A percentile compares a stretch with the other conserved stretches of the same genome.
phyloP scores from a whole-genome alignment of 768 basidiomycete species.

The Leccinum incarnatum region DNA sequence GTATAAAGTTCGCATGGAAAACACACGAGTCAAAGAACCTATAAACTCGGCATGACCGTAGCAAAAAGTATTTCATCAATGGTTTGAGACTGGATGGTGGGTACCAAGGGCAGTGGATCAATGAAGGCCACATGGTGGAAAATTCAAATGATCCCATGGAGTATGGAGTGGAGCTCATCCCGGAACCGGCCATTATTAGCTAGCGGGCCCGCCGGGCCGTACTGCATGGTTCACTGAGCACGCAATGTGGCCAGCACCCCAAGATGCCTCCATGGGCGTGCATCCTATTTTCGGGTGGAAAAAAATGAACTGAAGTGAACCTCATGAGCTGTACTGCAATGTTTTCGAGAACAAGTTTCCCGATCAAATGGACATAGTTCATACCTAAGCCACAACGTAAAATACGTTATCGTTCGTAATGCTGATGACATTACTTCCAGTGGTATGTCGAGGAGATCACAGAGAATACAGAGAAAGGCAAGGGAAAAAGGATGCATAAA shows the following conservation, averaged over 20 bases:
- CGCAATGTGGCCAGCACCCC: no score
- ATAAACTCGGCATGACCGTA: conserved; percentile 4
- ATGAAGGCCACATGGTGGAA: neutral
- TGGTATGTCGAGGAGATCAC: neutral
- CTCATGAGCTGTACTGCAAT: neutral
- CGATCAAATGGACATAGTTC: neutral
- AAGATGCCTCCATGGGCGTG: neutral
- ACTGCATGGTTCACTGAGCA: no score
- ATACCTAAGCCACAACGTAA: conserved; percentile 9
- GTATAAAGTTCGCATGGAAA: neutral
- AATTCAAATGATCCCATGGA: neutral
- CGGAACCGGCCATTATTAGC: neutral
- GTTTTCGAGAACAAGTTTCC: neutral
- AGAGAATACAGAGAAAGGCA: neutral
- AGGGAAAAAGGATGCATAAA: neutral
- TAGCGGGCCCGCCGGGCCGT: no score
- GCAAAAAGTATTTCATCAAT: neutral
- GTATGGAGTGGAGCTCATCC: no score
- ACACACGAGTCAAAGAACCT: neutral
- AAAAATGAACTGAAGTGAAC: neutral
- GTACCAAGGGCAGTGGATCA: conserved; percentile 3
- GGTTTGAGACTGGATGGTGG: conserved; percentile 1
- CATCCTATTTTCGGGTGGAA: neutral
- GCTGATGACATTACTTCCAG: neutral
- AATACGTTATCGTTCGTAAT: neutral